Conservation (phyloP, 2,329 filamentous ascomycete species). For the Diaporthe sp. region DNA sequence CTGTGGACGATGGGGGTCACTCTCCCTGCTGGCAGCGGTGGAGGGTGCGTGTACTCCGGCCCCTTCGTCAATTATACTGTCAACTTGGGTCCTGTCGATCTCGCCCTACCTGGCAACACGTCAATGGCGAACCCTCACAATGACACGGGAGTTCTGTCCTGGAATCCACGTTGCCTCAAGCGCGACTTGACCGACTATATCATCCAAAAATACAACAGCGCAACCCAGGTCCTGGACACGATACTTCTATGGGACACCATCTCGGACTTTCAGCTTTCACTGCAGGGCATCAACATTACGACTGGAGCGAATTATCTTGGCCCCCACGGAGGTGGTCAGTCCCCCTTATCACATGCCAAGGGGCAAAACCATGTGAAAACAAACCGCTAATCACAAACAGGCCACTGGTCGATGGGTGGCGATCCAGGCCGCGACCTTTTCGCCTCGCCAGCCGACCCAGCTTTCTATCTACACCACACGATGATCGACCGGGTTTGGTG, state of each 20-base stretch:
- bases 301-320: conserved; percentile 42
- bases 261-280: conserved; percentile 47
- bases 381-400: background rate
- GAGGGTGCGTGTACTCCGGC: conserved; percentile 67
- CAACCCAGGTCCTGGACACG: conserved; percentile 40
- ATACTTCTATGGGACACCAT: conserved; percentile 43
- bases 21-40: conserved; percentile 64
- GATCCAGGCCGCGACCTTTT: conserved; percentile 40
- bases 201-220: conserved; percentile 47
- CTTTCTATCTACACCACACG: conserved; percentile 36
- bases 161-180: conserved; percentile 53
- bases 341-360: conserved; percentile 37
- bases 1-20: conserved; percentile 21
- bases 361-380: background rate
- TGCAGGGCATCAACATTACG: background rate
- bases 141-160: conserved; percentile 44
- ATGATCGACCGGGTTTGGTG: conserved; percentile 36
- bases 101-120: conserved; percentile 43
- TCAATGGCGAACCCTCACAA: conserved; percentile 45
- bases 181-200: conserved; percentile 48
- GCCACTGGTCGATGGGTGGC: conserved; percentile 46
- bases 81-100: conserved; percentile 56
- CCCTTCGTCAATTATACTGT: conserved; percentile 61
- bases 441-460: conserved; percentile 31
- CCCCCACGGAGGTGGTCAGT: conserved; percentile 51